Evolutionary conservation across 2,329 filamentous ascomycete genomes (phyloP).

Genomic region (Ophiostoma australiae): DNA sequence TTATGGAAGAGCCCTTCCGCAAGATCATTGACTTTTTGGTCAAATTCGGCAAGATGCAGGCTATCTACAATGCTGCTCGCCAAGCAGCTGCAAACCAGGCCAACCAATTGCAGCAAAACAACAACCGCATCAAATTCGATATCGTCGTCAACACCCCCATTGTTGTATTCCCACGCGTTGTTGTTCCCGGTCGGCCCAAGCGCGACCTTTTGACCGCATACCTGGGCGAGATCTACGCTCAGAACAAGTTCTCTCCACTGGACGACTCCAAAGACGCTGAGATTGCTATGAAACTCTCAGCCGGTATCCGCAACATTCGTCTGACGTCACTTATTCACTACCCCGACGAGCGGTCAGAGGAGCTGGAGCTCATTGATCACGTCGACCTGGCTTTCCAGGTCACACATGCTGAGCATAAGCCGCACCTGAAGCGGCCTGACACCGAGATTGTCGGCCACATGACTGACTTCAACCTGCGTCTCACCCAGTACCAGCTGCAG

Average conservation of each 20-base stretch:
- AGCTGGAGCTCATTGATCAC: slow-evolving; percentile 94
- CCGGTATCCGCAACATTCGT: slow-evolving; percentile 86
- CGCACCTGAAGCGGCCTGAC: slow-evolving; percentile 74
- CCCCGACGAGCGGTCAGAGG: slow-evolving; percentile 64
- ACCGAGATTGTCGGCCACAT: slow-evolving; percentile 86
- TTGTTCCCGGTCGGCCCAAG: slow-evolving; percentile 62
- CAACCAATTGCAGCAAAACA: slow-evolving; percentile 84
- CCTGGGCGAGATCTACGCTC: slow-evolving; percentile 93
- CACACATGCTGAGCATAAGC: slow-evolving; percentile 81
- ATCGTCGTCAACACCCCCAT: slow-evolving; percentile 92
- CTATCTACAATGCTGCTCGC: slow-evolving; percentile 93
- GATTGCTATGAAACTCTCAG: slow-evolving; percentile 81
- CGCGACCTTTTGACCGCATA: slow-evolving; percentile 88
- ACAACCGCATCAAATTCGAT: slow-evolving; percentile 88
- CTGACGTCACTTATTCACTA: slow-evolving; percentile 89
- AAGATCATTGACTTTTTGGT: slow-evolving; percentile 98
- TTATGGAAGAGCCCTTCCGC: slow-evolving; percentile 92
- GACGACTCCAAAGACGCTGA: slow-evolving; percentile 69
- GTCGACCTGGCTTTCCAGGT: slow-evolving; percentile 92
- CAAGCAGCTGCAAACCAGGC: slow-evolving; percentile 93
- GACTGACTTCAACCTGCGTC: slow-evolving; percentile 84
- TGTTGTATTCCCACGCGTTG: slow-evolving; percentile 80
- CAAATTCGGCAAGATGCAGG: slow-evolving; percentile 99
- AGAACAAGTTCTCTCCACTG: slow-evolving; percentile 83
- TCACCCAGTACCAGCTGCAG: slow-evolving; percentile 87